A percentile compares a stretch with the other conserved stretches of the same genome.
phyloP scores from a whole-genome alignment of 2,329 filamentous ascomycete species.

The Xylaria sp. region DNA sequence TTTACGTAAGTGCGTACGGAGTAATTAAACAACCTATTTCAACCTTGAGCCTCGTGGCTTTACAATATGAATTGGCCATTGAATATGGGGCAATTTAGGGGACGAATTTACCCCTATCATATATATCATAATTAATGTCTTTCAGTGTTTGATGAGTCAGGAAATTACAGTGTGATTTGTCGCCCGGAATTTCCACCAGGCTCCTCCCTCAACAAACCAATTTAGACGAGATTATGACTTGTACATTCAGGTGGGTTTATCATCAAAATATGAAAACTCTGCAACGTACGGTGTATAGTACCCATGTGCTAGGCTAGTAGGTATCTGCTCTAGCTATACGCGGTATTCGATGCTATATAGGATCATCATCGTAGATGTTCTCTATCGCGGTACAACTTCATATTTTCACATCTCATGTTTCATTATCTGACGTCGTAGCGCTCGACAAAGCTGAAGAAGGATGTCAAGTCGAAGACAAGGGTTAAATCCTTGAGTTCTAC shows the following conservation, averaged over 20 bases:
- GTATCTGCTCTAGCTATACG: not conserved
- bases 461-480: slow-evolving; percentile 15
- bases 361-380: too few relatives aligned
- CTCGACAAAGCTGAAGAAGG: not conserved
- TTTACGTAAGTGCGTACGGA: slow-evolving; percentile 11
- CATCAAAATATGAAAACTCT: not conserved
- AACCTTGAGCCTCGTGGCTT: not conserved
- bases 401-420: not conserved
- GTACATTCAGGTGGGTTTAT: not conserved
- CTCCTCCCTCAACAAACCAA: not conserved
- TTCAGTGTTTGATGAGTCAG: slow-evolving; percentile 6
- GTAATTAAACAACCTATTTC: not conserved
- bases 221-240: slow-evolving; percentile 23
- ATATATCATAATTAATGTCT: not conserved
- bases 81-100: not conserved
- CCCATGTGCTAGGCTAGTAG: not conserved
- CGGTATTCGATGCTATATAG: not conserved
- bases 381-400: too few relatives aligned
- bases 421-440: slow-evolving; percentile 8
- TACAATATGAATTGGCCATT: slow-evolving; percentile 1
- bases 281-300: not conserved
- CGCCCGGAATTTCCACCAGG: not conserved
- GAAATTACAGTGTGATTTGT: slow-evolving; percentile 11
- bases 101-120: slow-evolving; percentile 6
- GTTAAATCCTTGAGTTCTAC: slow-evolving; percentile 5